Conservation (phyloP, 106 monocot genomes). For the Xerophyta viscosa region DNA sequence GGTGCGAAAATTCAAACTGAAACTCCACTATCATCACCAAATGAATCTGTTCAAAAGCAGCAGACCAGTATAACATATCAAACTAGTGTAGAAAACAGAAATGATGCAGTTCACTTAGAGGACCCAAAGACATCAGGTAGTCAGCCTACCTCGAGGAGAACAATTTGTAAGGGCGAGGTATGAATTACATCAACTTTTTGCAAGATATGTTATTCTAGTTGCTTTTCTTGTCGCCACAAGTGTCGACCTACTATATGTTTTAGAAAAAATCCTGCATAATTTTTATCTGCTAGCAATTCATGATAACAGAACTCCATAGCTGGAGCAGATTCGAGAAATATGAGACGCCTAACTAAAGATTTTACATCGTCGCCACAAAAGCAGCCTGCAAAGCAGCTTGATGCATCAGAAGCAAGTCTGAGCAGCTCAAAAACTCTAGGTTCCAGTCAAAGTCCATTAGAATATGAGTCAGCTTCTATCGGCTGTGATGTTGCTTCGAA, state of each 20-base stretch:
- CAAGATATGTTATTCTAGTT: background rate
- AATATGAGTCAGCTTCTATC: slow-evolving; percentile 3
- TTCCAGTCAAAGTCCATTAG: slow-evolving; percentile 4
- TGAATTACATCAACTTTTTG: background rate
- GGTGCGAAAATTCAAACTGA: slow-evolving; percentile 4
- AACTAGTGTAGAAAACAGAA: slow-evolving; percentile 3
- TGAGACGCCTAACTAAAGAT: slow-evolving; percentile 12
- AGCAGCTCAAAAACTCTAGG: slow-evolving; percentile 11
- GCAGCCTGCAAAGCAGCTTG: slow-evolving; percentile 11
- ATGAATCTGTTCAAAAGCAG: slow-evolving; percentile 11
- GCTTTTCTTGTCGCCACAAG: background rate
- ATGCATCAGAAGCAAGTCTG: slow-evolving; percentile 2
- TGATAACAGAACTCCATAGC: slow-evolving; percentile 8
- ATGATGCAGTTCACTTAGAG: slow-evolving; percentile 1
- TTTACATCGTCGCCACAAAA: slow-evolving; percentile 7
- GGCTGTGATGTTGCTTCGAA: slow-evolving; percentile 13
- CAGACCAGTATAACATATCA: background rate
- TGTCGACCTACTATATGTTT: background rate
- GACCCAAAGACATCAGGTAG: background rate
- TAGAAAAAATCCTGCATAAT: background rate
- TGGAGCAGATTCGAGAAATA: slow-evolving; percentile 1
- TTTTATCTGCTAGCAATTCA: background rate
- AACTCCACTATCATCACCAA: slow-evolving; percentile 3
- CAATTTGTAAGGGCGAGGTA: slow-evolving; percentile 9
- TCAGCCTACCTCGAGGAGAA: slow-evolving; percentile 1